These are phyloP conservation scores for Neurospora pannonica DNA, from an alignment of 495 filamentous ascomycete genomes.

Conservation along the genomic window DNA sequence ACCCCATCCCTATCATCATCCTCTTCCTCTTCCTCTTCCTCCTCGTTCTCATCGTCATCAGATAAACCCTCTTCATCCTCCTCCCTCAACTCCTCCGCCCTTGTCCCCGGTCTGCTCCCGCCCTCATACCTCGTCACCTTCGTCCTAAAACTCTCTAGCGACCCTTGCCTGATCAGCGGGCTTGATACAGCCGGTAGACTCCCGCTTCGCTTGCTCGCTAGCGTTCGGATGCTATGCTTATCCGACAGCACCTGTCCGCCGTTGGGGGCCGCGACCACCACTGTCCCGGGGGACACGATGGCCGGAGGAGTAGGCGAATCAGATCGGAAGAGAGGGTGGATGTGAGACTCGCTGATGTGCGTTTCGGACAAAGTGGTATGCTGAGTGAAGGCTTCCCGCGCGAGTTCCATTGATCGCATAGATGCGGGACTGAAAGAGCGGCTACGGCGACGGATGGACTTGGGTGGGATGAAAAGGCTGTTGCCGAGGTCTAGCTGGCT, in stretches of 20 bases:
- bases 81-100: slow-evolving; percentile 21
- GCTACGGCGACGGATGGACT: slow-evolving; percentile 35
- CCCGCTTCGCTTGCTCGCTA: slow-evolving; percentile 59
- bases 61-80: slow-evolving; percentile 13
- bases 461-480: slow-evolving; percentile 14
- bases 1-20: neutral
- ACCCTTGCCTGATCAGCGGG: slow-evolving; percentile 40
- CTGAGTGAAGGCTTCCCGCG: slow-evolving; percentile 26
- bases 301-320: slow-evolving; percentile 65
- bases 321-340: slow-evolving; percentile 77
- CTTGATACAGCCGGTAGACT: slow-evolving; percentile 48
- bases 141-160: slow-evolving; percentile 32
- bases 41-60: neutral
- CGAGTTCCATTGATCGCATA: slow-evolving; percentile 11
- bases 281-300: slow-evolving; percentile 55
- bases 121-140: neutral
- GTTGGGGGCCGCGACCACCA: slow-evolving; percentile 60
- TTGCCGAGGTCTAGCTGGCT: neutral
- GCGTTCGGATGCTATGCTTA: slow-evolving; percentile 40
- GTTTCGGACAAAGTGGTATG: slow-evolving; percentile 45
- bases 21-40: neutral
- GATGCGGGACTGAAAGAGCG: slow-evolving; percentile 37
- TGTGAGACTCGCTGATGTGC: slow-evolving; percentile 70
- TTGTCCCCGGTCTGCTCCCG: slow-evolving; percentile 13
- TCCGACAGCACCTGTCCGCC: slow-evolving; percentile 59